Conservation (phyloP, 345 rosid genomes). For the Camelina hispida region DNA sequence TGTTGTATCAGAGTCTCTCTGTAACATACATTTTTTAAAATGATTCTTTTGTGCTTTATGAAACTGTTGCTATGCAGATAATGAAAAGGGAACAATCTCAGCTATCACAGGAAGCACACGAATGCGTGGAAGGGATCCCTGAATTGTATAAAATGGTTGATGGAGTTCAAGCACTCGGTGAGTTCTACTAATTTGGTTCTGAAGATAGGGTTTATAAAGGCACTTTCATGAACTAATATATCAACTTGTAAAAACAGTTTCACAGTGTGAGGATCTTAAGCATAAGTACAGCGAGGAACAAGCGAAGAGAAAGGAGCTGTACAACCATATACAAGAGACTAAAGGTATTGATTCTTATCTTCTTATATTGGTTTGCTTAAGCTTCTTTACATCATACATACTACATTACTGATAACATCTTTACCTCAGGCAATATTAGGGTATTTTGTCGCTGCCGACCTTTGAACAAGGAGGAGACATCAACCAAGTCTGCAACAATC, state of each 20-base stretch:
- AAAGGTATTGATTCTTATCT: constrained; percentile 55
- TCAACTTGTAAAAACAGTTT: constrained; percentile 56
- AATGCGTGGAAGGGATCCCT: constrained; percentile 80
- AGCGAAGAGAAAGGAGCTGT: constrained; percentile 85
- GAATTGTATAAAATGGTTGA: constrained; percentile 78
- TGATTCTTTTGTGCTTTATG: constrained; percentile 5
- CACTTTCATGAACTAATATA: constrained; percentile 32
- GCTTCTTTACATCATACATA: constrained; percentile 21
- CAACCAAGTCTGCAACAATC: constrained; percentile 60
- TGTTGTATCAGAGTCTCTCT: constrained; percentile 13
- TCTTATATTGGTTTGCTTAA: constrained; percentile 15
- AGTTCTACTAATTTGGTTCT: constrained; percentile 26
- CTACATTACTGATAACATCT: constrained; percentile 27
- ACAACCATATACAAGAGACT: constrained; percentile 88
- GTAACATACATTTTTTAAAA: not conserved
- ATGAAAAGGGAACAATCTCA: constrained; percentile 84
- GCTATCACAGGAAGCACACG: constrained; percentile 81
- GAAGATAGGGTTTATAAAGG: constrained; percentile 20
- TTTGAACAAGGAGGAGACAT: constrained; percentile 66
- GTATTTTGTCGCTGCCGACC: constrained; percentile 98
- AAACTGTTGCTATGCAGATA: constrained; percentile 49
- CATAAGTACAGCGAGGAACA: constrained; percentile 80
- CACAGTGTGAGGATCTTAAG: constrained; percentile 90
- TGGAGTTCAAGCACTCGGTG: constrained; percentile 93
- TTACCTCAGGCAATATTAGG: constrained; percentile 82